A percentile compares a stretch with the other conserved stretches of the same genome.
Conservation (phyloP, 768 basidiomycete species). For the Termitomyces sp. region DNA sequence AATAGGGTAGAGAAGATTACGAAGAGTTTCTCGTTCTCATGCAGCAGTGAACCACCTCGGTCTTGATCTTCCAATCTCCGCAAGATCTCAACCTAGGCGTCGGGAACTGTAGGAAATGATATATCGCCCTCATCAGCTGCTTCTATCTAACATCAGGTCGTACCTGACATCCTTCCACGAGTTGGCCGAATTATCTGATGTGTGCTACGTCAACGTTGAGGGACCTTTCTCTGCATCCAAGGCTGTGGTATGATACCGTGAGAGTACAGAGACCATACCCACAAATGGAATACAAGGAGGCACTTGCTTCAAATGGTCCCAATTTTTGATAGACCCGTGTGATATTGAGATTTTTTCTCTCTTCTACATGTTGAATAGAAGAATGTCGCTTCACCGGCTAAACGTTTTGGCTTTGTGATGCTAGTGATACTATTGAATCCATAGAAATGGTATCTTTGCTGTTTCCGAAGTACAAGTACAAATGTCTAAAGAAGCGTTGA, state of each 20-base stretch:
- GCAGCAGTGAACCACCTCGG: background rate
- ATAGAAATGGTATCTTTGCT: background rate
- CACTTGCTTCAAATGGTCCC: background rate
- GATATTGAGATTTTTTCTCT: background rate
- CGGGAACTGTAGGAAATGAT: background rate
- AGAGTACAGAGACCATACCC: background rate
- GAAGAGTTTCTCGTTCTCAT: background rate
- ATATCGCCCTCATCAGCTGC: background rate
- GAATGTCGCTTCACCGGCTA: background rate
- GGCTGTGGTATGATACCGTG: background rate
- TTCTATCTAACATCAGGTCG: background rate
- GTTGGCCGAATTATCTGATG: background rate
- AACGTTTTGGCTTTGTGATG: background rate
- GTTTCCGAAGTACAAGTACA: background rate
- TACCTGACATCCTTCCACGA: background rate
- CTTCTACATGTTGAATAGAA: background rate
- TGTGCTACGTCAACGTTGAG: background rate
- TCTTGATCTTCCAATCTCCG: background rate
- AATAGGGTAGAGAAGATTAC: background rate
- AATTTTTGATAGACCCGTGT: background rate
- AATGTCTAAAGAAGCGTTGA: background rate
- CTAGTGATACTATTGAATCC: background rate
- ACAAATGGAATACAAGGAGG: background rate
- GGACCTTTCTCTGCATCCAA: background rate
- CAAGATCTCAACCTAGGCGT: background rate